Evolutionary conservation across 139 green algal genomes (phyloP).

Genomic region (Eudorina sp.): DNA sequence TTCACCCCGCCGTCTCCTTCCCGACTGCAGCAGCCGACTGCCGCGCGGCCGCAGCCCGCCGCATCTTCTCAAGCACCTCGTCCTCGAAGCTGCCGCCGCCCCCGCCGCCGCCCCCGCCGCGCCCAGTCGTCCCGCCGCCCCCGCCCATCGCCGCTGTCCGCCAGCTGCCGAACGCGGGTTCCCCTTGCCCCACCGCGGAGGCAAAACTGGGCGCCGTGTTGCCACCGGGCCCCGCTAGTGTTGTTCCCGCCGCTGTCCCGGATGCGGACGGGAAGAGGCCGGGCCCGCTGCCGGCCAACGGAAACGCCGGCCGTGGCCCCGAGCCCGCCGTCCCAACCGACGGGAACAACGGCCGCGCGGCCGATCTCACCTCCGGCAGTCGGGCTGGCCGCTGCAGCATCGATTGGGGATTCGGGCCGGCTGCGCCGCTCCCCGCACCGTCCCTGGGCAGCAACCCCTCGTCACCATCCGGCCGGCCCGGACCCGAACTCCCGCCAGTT

Average conservation of each 20-base stretch:
- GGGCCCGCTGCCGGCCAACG: background rate
- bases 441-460: background rate
- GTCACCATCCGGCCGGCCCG: too few species aligned
- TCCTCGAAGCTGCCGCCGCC: slow-evolving; percentile 30
- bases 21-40: background rate
- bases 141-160: background rate
- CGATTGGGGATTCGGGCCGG: background rate
- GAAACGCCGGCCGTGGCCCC: background rate
- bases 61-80: slow-evolving; percentile 35
- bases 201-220: background rate
- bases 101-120: background rate
- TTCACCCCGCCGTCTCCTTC: background rate
- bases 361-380: background rate
- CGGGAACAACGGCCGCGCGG: slow-evolving; percentile 25
- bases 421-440: background rate
- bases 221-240: background rate
- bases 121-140: background rate
- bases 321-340: background rate
- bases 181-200: background rate
- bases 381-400: slow-evolving; percentile 36
- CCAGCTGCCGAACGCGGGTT: background rate
- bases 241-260: background rate
- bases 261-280: slow-evolving; percentile 13
- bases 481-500: too few species aligned
- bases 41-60: slow-evolving; percentile 2